phyloP scores from a whole-genome alignment of 2,329 filamentous ascomycete species.

The Hypomyces perniciosus region DNA sequence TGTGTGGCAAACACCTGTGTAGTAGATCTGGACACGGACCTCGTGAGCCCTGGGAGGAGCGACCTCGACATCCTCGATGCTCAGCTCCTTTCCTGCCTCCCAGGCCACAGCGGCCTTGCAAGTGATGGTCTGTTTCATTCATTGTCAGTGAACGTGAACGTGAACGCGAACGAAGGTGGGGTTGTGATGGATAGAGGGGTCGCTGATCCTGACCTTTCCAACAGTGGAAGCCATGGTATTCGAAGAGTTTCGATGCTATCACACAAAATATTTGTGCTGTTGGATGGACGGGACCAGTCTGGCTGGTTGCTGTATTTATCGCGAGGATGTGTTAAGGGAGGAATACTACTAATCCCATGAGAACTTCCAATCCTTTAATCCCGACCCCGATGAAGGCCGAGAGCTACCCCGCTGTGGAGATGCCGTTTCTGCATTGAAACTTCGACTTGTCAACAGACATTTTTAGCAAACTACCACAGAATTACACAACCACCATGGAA shows the following conservation, averaged over 20 bases:
- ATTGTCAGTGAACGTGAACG: neutral
- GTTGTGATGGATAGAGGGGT: slow-evolving; percentile 18
- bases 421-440: neutral
- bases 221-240: slow-evolving; percentile 43
- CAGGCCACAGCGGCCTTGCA: slow-evolving; percentile 98
- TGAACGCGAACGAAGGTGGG: slow-evolving; percentile 17
- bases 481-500: too few species aligned
- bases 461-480: too few species aligned
- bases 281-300: too few species aligned
- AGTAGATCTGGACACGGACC: slow-evolving; percentile 93
- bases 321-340: too few species aligned
- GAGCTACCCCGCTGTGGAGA: slow-evolving; percentile 9
- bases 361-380: neutral
- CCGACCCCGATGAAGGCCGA: neutral
- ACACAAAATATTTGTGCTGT: neutral
- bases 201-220: slow-evolving; percentile 41
- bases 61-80: slow-evolving; percentile 89
- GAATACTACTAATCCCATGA: too few species aligned
- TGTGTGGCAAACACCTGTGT: slow-evolving; percentile 98
- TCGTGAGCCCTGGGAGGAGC: slow-evolving; percentile 83
- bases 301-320: too few species aligned
- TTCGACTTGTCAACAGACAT: neutral
- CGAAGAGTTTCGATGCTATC: neutral
- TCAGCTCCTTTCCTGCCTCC: slow-evolving; percentile 87
- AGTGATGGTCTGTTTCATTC: slow-evolving; percentile 66